Evolutionary conservation across 768 basidiomycete genomes (phyloP).

Genomic region (Tulasnella sp.): DNA sequence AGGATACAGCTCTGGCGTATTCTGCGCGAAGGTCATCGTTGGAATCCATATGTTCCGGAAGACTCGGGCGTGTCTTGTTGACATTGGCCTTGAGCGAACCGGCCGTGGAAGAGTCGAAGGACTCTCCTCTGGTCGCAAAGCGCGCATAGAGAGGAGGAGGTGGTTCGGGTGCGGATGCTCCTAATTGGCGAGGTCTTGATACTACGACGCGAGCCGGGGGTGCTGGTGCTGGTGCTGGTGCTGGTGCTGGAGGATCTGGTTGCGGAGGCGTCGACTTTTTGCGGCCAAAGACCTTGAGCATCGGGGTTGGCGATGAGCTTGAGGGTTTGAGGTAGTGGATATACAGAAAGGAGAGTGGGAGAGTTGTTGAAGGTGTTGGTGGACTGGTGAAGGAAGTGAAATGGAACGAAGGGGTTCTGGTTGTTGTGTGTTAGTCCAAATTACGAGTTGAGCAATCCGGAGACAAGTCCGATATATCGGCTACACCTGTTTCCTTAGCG

Average conservation of each 20-base stretch:
- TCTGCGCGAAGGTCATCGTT: neutral
- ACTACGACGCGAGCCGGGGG: neutral
- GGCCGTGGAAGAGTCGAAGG: neutral
- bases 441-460: neutral
- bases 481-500: neutral
- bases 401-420: neutral
- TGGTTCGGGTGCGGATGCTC: neutral
- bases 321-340: neutral
- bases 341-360: neutral
- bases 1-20: neutral
- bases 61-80: neutral
- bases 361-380: neutral
- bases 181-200: neutral
- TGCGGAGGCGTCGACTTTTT: neutral
- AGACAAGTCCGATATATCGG: neutral
- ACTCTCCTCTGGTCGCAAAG: slow-evolving; percentile 3
- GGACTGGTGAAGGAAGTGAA: neutral
- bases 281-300: neutral
- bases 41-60: neutral
- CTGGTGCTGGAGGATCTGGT: neutral
- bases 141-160: slow-evolving; percentile 6
- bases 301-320: neutral
- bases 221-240: neutral
- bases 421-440: neutral
- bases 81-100: neutral